Base-by-base conservation (phyloP, 352 stramenopile genomes). In the Phytophthora capsici region DNA sequence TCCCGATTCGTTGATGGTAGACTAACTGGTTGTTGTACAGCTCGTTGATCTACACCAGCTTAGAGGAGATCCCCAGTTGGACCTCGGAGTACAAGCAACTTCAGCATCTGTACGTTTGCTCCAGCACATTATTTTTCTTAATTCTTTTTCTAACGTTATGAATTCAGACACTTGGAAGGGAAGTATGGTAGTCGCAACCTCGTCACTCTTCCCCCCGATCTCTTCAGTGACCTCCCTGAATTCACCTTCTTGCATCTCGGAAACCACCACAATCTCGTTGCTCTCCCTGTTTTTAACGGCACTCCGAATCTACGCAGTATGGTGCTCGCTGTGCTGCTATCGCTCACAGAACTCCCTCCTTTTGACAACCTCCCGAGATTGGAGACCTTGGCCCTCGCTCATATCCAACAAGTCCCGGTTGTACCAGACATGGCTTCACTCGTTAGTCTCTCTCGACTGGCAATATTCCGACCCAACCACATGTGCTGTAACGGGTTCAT, bases 401-500 rank as follows among this genome's bases (percentile, higher is more conserved):
- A 69, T 23, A 51, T 69, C 10, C 52, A 60, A 14, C 46, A 30
- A 38, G 40, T 68, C 6, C 46, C 43, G 1, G 3, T 25, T 14
- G 49, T 72, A 8, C 64, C 57, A 1, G 64, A 73, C 50, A 63
- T 73, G 48, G 30, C 57, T 22, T 45, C 48, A 7, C 50, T 72
- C 17, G 9, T 41, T 6, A 64, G 36, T 12, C 57, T 72, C 5
- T 66, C 58, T 25, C 44, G 44, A 19, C 28, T 71, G 7, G 30
- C 58, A 4, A 52, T 72, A 16, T 63, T 64, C 12, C 43, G 58
- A 17, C 58, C 58, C 20, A 69, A 53, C 20, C 45, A 73, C 20
- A 25, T 73, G 13, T 73, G 65, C 25, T 73, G 65, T 40, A 73
- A 73, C 8, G 65, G 65, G 16, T 73, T 73, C 23, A 44, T 61